Conservation (phyloP, 23 red algal species). For the Gracilaria vermiculophylla region DNA sequence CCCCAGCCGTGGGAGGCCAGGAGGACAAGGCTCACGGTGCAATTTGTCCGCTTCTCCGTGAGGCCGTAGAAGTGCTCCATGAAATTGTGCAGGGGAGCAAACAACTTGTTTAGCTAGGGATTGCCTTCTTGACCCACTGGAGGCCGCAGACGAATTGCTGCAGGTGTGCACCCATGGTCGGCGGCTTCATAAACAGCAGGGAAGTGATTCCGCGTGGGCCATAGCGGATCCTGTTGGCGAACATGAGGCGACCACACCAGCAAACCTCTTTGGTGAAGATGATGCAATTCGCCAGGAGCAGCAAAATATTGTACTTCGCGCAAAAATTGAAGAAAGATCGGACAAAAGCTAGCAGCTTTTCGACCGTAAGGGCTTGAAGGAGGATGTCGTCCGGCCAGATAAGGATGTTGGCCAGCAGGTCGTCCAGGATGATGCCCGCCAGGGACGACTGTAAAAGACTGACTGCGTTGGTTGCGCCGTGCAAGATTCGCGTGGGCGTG, state of each 20-base stretch:
- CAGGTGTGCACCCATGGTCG: neutral
- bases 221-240: neutral
- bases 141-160: conserved; percentile 31
- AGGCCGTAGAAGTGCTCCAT: neutral
- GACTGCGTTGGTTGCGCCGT: no score
- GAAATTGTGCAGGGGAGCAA: conserved; percentile 7
- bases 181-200: conserved; percentile 1
- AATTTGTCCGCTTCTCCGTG: conserved; percentile 20
- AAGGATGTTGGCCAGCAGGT: no score
- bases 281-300: neutral
- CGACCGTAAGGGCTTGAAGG: no score
- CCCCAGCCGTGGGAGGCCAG: neutral
- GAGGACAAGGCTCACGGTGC: neutral
- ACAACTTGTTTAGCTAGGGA: neutral
- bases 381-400: no score
- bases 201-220: conserved; percentile 3
- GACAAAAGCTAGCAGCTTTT: no score
- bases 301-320: neutral
- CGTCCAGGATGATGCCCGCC: no score
- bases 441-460: no score
- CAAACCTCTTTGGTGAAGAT: conserved; percentile 3
- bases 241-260: conserved; percentile 15
- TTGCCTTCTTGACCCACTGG: conserved; percentile 11
- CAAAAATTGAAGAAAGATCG: no score
- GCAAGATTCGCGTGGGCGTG: neutral